Evolutionary conservation across 495 filamentous ascomycete genomes (phyloP), one percentile per base, ranked within the genome.

Genomic region (Penicillium crystallinum): DNA sequence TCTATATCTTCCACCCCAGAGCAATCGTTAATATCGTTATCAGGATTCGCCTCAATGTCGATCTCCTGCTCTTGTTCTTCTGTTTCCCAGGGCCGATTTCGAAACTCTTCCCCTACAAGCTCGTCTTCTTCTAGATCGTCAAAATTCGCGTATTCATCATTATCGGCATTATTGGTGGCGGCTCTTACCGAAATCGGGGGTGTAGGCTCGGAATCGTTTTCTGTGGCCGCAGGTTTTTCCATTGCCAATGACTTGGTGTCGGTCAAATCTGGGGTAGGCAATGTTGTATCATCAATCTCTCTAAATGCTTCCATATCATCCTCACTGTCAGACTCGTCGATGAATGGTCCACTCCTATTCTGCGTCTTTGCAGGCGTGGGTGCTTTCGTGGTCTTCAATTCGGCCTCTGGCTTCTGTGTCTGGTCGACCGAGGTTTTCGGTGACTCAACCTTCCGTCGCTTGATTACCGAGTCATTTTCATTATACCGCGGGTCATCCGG

Each of bases 311-410:
- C 57, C 54, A 73, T 37, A 21, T 84, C 81, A 19, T 81, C 75
- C 58, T 86, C 84, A 46, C 79, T 83, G 56, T 89, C 85, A 0
- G 86, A 88, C 45, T 87, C 81, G 39, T 87, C 80, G 38, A 85
- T 64, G 47, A 89, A 88, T 0, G 83, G 85, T 4, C 77, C 78
- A 51, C 59, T 74, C 57, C 55, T 45, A 14, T 30, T 45, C 46
- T 61, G 47, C 7, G 9, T 6, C 21, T 65, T 46, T 36, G 37
- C 15, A 2, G 34, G 18, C 21, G 34, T 17, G 11, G 46, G 7
- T 30, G 49, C 6, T 42, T 46, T 55, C 17, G 36, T 15, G n/a
- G 35, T 27, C 19, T 52, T 58, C 23, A 31, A 29, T 11, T 31
- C 30, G 31, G 53, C 40, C 11, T 54, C 61, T 36, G 56, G 41